These are phyloP conservation scores for Ogataea paradorogensis DNA, from an alignment of 805 yeast genomes.

Conservation along the genomic window DNA sequence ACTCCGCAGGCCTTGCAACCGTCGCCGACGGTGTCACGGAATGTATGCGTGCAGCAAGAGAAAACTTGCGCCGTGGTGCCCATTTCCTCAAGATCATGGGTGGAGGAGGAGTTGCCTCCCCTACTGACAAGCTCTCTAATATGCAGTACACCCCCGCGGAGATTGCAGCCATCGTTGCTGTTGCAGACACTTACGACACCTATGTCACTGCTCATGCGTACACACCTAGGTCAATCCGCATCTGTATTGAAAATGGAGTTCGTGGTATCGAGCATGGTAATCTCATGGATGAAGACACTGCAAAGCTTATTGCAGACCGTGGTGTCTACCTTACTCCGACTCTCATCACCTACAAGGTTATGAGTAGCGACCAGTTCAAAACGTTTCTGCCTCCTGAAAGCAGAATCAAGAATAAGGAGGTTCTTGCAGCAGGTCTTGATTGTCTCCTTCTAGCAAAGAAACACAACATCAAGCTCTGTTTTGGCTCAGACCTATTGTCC, in stretches of 20 bases:
- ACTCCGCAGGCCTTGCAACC: constrained; percentile 20
- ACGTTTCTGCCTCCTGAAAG: constrained; percentile 21
- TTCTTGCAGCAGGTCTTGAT: constrained; percentile 24
- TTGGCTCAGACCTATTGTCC: constrained; percentile 30
- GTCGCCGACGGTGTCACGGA: constrained; percentile 30
- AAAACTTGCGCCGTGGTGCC: constrained; percentile 28
- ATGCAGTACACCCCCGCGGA: constrained; percentile 28
- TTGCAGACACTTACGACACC: constrained; percentile 27
- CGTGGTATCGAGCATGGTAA: constrained; percentile 33
- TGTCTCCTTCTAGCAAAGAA: constrained; percentile 23
- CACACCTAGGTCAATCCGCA: constrained; percentile 25
- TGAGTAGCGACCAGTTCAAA: constrained; percentile 28
- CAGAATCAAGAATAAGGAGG: constrained; percentile 20
- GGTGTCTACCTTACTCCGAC: constrained; percentile 29
- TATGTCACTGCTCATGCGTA: constrained; percentile 32
- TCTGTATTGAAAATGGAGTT: constrained; percentile 27
- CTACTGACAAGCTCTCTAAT: constrained; percentile 27
- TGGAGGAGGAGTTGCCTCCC: constrained; percentile 33
- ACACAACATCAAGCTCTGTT: constrained; percentile 26
- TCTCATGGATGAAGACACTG: constrained; percentile 27
- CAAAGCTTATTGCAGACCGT: constrained; percentile 26
- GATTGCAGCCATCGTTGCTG: constrained; percentile 26
- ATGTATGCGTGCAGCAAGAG: constrained; percentile 27
- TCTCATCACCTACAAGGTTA: constrained; percentile 29
- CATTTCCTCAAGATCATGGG: constrained; percentile 31